Conservation (phyloP, 169 alveolate genomes). For the Theileria equi region DNA sequence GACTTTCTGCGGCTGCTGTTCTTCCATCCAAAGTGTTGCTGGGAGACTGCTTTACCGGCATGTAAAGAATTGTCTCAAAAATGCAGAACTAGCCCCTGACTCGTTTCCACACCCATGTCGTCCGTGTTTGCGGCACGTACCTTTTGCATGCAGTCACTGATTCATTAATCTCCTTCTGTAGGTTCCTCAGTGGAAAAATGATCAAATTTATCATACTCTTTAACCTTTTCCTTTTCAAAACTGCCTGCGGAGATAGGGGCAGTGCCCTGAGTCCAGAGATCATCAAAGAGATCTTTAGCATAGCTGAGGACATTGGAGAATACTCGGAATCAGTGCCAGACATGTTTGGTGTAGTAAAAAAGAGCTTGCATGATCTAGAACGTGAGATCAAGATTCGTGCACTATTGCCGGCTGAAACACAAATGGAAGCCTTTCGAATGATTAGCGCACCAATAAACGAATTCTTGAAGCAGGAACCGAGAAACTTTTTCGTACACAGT, state of each 20-base stretch:
- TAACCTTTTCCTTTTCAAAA: not conserved
- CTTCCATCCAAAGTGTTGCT: too few species aligned
- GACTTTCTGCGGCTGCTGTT: too few species aligned
- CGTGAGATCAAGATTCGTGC: constrained; percentile 10
- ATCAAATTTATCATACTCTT: too few species aligned
- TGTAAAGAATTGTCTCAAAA: too few species aligned
- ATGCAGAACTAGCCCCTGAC: too few species aligned
- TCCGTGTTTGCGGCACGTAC: too few species aligned
- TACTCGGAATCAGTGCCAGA: constrained; percentile 19
- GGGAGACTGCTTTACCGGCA: too few species aligned
- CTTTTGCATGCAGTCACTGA: too few species aligned
- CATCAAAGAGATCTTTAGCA: not conserved
- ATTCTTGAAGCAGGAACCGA: constrained; percentile 9
- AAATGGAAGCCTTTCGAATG: constrained; percentile 8
- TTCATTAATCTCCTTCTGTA: too few species aligned
- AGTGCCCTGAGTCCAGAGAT: not conserved
- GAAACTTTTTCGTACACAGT: constrained; percentile 9
- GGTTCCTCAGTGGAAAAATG: too few species aligned
- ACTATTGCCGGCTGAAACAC: constrained; percentile 2
- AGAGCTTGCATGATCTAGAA: constrained; percentile 13
- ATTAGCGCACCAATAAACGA: constrained; percentile 14
- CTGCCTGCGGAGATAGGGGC: not conserved
- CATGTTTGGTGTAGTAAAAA: constrained; percentile 16
- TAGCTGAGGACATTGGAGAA: constrained; percentile 5
- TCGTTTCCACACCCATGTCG: too few species aligned